Evolutionary conservation across 805 yeast genomes (phyloP), one percentile per base, ranked within the genome.

Genomic region (Sugiyamaella mastotermitis): DNA sequence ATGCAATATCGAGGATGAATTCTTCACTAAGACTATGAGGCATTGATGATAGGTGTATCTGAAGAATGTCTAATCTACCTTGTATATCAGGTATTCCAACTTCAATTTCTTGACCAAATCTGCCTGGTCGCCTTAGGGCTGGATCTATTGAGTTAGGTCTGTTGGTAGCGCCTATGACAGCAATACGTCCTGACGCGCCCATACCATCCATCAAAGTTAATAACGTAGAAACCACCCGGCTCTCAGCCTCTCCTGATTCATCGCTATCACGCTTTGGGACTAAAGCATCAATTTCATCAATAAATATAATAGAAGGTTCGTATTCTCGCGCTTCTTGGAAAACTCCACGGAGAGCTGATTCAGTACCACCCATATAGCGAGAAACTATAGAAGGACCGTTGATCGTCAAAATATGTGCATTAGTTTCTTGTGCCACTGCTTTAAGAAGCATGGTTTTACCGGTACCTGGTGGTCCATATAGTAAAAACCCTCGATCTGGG

Each of bases 381-480:
- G 95, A 84, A 2, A 88, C 90, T 36, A 92, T 83, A 1, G 94
- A 78, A 1, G 97, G 94, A 0, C 97, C 96, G 56, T 83, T 83
- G 17, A 92, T 80, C 2, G 83, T 78, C 31, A 92, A 67, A 0
- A 90, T 78, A 58, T 90, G 98, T 0, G 94, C 94, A 44, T 80
- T 72, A 1, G 61, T 46, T 42, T 82, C 90, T 45, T 76, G 69
- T 0, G 95, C 94, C 7, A 90, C 78, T 19, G 95, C 81, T 38
- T 83, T 72, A 25, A 92, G 66, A 5, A 92, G 68, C 85, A 88
- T 76, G 1, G 97, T 83, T 57, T 90, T 90, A 36, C 98, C 98
- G 0, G 97, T 90, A 3, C 98, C 98, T 2, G 97, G 92, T 2
- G 97, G 95, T 0, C 98, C 98, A 62, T 90, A 95, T 9, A 90